A percentile compares a stretch with the other conserved stretches of the same genome.
These are phyloP conservation scores for Neoboletus brunneissimus DNA, from an alignment of 768 basidiomycete genomes.

Conservation along the genomic window DNA sequence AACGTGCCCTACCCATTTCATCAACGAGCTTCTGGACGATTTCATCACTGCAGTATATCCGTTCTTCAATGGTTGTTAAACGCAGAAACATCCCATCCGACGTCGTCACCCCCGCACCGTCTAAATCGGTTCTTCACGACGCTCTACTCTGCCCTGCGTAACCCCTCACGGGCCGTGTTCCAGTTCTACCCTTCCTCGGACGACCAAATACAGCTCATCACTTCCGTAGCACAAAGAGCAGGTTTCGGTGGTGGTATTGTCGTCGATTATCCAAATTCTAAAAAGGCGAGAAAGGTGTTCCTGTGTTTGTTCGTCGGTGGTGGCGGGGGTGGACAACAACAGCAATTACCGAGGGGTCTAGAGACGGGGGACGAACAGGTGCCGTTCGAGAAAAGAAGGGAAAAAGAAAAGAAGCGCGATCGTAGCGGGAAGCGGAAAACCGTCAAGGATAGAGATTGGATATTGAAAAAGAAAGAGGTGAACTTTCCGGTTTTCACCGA, in stretches of 20 bases:
- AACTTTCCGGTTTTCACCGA: conserved; percentile 15
- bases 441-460: conserved; percentile 85
- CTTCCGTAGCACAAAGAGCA: conserved; percentile 86
- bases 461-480: conserved; percentile 95
- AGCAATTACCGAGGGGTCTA: conserved; percentile 74
- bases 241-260: conserved; percentile 97
- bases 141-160: conserved; percentile 79
- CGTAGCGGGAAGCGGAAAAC: conserved; percentile 68
- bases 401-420: conserved; percentile 55
- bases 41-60: conserved; percentile 67
- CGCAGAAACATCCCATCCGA: conserved; percentile 88
- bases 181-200: conserved; percentile 98
- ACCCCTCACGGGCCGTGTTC: conserved; percentile 81
- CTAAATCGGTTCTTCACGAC: conserved; percentile 90
- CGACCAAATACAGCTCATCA: conserved; percentile 95
- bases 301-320: conserved; percentile 89
- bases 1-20: conserved; percentile 4
- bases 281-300: conserved; percentile 94
- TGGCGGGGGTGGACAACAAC: conserved; percentile 52
- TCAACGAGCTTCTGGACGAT: background rate
- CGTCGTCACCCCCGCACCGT: conserved; percentile 85
- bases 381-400: conserved; percentile 75
- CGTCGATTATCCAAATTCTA: conserved; percentile 96
- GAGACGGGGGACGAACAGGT: conserved; percentile 66
- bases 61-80: conserved; percentile 99